These are phyloP conservation scores for Agaricus subrufescens DNA, from an alignment of 768 basidiomycete genomes.

Conservation along the genomic window DNA sequence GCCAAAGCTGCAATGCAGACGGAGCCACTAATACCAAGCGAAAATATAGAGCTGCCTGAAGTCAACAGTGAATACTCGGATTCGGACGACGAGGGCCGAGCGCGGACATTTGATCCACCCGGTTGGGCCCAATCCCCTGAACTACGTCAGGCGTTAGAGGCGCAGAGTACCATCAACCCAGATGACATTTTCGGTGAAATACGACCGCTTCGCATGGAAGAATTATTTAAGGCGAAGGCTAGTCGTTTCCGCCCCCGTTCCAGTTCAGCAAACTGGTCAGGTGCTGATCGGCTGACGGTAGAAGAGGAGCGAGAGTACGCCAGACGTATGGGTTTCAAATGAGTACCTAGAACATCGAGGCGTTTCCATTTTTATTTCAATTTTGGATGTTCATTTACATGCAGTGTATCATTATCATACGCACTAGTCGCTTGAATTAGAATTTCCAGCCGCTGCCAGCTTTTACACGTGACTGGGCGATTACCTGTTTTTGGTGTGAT, in stretches of 20 bases:
- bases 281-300: conserved; percentile 79
- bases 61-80: conserved; percentile 97
- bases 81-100: conserved; percentile 86
- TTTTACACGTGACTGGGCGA: conserved; percentile 8
- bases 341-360: conserved; percentile 1
- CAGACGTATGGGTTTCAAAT: conserved; percentile 82
- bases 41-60: conserved; percentile 89
- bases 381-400: no score
- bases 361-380: no score
- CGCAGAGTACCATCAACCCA: conserved; percentile 84
- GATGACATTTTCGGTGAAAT: conserved; percentile 92
- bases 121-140: conserved; percentile 92
- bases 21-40: conserved; percentile 52
- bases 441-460: no score
- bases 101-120: conserved; percentile 68
- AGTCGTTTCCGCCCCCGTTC: conserved; percentile 85
- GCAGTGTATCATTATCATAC: no score
- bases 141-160: conserved; percentile 69
- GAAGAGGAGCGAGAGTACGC: conserved; percentile 89
- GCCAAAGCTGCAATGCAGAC: conserved; percentile 54
- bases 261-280: conserved; percentile 94
- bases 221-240: conserved; percentile 77
- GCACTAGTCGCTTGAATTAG: no score
- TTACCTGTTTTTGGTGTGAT: conserved; percentile 10
- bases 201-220: conserved; percentile 84